Percentiles rank a stretch among this genome's conserved stretches.
Evolutionary conservation across 225 moss, liverwort and hornwort species (phyloP).

Genomic region (Anthoceros angustus): DNA sequence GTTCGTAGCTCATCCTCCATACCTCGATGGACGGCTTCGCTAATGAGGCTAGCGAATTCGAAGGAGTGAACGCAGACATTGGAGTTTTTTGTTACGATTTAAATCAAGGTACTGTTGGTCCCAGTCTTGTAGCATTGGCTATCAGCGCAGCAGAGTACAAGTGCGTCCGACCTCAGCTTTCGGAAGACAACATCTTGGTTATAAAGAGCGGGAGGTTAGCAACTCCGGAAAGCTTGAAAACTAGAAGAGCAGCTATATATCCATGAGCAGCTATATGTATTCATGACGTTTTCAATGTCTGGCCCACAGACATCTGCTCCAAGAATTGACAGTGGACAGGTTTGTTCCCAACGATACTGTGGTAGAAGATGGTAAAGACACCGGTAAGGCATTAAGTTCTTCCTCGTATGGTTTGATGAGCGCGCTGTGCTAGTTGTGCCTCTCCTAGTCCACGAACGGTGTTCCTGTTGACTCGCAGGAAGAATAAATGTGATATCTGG

Average conservation of each 20-base stretch:
- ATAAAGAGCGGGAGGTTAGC: slow-evolving; percentile 78
- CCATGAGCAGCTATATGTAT: too few relatives aligned
- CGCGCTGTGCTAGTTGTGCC: not conserved
- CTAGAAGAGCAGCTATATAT: too few relatives aligned
- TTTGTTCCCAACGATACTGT: slow-evolving; percentile 84
- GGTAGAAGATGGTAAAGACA: slow-evolving; percentile 14
- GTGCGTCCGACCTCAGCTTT: slow-evolving; percentile 58
- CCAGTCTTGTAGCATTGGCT: slow-evolving; percentile 61
- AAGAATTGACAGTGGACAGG: slow-evolving; percentile 72
- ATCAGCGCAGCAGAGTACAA: slow-evolving; percentile 70
- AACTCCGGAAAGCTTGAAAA: too few relatives aligned
- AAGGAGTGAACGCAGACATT: too few relatives aligned
- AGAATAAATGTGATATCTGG: slow-evolving; percentile 70
- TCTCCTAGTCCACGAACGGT: too few relatives aligned
- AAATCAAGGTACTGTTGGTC: slow-evolving; percentile 7
- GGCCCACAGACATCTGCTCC: slow-evolving; percentile 68
- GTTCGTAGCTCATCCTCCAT: slow-evolving; percentile 19
- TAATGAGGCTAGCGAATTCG: too few relatives aligned
- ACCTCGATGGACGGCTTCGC: not conserved
- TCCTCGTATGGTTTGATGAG: not conserved
- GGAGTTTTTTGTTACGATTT: not conserved
- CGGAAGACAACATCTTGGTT: slow-evolving; percentile 51
- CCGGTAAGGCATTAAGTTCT: not conserved
- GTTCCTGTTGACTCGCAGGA: slow-evolving; percentile 17
- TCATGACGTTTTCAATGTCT: not conserved